Conservation (phyloP, 208 protist species). For the Angomonas ambiguus region DNA sequence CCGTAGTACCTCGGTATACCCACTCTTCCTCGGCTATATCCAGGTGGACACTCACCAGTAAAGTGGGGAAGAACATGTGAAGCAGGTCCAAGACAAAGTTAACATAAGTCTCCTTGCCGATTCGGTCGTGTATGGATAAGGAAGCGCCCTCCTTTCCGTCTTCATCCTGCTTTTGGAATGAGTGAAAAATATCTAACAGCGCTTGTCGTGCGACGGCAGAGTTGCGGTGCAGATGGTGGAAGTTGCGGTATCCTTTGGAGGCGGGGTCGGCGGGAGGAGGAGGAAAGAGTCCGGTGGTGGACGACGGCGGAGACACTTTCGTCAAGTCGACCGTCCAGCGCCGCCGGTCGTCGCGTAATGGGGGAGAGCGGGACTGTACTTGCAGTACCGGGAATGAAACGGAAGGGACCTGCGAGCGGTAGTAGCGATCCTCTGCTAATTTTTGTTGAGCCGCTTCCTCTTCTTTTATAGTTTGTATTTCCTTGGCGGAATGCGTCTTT, state of each 20-base stretch:
- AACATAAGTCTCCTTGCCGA: conserved; percentile 62
- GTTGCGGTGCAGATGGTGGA: conserved; percentile 37
- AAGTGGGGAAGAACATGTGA: conserved; percentile 77
- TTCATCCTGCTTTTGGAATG: conserved; percentile 50
- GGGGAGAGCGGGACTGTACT: conserved; percentile 33
- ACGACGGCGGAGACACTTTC: conserved; percentile 31
- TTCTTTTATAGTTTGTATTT: background rate
- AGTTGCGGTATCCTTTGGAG: conserved; percentile 13
- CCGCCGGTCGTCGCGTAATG: conserved; percentile 17
- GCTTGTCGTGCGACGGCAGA: conserved; percentile 46
- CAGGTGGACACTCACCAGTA: conserved; percentile 34
- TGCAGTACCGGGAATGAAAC: conserved; percentile 54
- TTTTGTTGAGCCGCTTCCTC: conserved; percentile 1
- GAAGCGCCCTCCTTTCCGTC: conserved; percentile 16
- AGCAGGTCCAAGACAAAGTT: conserved; percentile 77
- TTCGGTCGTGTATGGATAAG: background rate
- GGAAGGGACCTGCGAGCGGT: conserved; percentile 24
- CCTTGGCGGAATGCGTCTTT: background rate
- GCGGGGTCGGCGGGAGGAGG: conserved; percentile 29
- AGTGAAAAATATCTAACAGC: conserved; percentile 63
- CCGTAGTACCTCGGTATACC: conserved; percentile 73
- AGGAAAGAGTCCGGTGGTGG: conserved; percentile 63
- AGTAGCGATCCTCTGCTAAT: background rate
- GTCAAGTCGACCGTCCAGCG: conserved; percentile 24
- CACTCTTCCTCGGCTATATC: conserved; percentile 85